Evolutionary conservation across 495 filamentous ascomycete genomes (phyloP).

Genomic region (Talaromyces liani): DNA sequence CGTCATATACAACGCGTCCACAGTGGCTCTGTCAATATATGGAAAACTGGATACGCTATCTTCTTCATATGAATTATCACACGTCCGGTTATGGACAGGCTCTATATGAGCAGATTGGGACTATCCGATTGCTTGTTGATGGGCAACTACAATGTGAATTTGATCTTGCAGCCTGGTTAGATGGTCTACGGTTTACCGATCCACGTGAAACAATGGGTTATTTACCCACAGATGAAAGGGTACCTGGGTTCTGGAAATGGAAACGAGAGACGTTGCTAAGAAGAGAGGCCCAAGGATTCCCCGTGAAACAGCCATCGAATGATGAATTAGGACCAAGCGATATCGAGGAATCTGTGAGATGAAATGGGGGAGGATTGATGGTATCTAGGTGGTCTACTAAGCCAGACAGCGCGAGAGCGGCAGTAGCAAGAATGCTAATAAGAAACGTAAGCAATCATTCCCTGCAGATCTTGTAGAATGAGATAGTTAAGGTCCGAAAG

Average conservation of each 20-base stretch:
- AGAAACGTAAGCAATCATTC: not conserved
- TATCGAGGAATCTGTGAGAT: not conserved
- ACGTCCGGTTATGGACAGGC: constrained; percentile 1
- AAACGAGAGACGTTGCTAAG: constrained; percentile 9
- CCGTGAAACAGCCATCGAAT: not conserved
- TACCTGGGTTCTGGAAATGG: constrained; percentile 8
- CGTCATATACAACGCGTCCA: constrained; percentile 6
- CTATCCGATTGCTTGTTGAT: constrained; percentile 8
- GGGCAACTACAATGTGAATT: constrained; percentile 4
- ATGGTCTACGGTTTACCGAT: constrained; percentile 3
- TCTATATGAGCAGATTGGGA: constrained; percentile 14
- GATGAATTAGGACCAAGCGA: not conserved
- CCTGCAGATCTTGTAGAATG: not conserved
- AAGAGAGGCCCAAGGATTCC: not conserved
- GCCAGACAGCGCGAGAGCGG: too few species aligned
- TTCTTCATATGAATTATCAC: constrained; percentile 8
- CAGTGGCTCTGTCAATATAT: constrained; percentile 6
- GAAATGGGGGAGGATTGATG: not conserved
- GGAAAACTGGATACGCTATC: not conserved
- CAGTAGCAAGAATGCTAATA: not conserved
- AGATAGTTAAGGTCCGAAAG: too few species aligned
- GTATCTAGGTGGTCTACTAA: too few species aligned
- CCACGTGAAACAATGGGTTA: not conserved
- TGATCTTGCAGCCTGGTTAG: constrained; percentile 6
- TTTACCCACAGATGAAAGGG: not conserved